Percentiles rank a stretch among this genome's conserved stretches.
These are phyloP conservation scores for Malus sylvestris DNA, from an alignment of 306 rosid genomes.

Conservation along the genomic window DNA sequence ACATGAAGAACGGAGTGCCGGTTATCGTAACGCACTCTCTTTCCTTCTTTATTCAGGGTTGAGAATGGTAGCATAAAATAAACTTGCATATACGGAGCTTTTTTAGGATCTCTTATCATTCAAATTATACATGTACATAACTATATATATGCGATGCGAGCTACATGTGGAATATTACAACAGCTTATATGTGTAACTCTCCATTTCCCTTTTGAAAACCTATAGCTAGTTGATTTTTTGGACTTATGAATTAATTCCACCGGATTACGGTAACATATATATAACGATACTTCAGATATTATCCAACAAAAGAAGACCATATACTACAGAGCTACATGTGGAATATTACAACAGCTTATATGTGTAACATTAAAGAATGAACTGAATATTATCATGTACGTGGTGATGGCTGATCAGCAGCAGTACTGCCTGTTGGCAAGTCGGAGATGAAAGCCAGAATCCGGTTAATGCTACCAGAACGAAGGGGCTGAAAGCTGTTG, in stretches of 20 bases:
- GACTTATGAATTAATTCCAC: background rate
- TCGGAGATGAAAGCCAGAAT: conserved; percentile 20
- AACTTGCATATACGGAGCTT: background rate
- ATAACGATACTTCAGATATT: background rate
- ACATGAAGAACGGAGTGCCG: too few relatives aligned
- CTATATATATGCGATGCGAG: too few relatives aligned
- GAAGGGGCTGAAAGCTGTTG: conserved; percentile 13
- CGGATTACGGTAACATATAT: background rate
- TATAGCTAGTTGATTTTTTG: background rate
- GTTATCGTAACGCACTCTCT: too few relatives aligned
- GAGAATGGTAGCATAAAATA: too few relatives aligned
- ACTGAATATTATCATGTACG: background rate
- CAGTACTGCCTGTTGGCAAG: background rate
- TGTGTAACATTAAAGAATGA: background rate
- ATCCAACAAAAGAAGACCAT: background rate
- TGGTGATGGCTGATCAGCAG: background rate
- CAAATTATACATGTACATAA: background rate
- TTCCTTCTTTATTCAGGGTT: too few relatives aligned
- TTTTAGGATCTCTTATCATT: background rate
- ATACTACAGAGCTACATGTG: background rate
- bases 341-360: background rate
- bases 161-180: too few relatives aligned
- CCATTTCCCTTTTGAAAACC: background rate
- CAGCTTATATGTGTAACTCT: too few relatives aligned
- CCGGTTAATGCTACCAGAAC: conserved; percentile 8